Base-by-base conservation (phyloP, 2,329 filamentous ascomycete species). In the Sphaerulina populicola region DNA sequence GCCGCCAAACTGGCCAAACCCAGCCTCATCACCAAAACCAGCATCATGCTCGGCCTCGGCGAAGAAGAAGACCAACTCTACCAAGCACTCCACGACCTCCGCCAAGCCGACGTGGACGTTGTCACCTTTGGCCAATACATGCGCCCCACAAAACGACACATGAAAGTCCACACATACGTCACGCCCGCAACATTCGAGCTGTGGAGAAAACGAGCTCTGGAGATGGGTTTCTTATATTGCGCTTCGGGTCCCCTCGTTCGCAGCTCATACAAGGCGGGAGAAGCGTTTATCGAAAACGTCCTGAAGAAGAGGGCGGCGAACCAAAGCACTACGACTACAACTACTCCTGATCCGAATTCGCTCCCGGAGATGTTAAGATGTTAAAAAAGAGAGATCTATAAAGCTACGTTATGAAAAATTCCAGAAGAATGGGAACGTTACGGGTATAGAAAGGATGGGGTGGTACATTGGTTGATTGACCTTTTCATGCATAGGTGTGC, bases 71-170 rank as follows among this genome's bases (percentile, higher is more conserved):
- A 86, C 14, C 86, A 97, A 71, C 70, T 98, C 1, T 85, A 82
- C 79, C 80, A 86, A 57, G 81, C 91, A 0, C 71, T 97, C 53
- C 79, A 76, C 81, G 87, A 94, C 68, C 78, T 98, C 10, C 80
- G 93, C 52, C 83, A 83, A 58, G 79, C 82, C 52, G 75, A 86
- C 54, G 90, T 96, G 41, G 93, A 98, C 62, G 88, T 98, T 10
- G 89, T 98, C 52, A 98, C 93, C 0, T 98, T 98, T 61, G 93
- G 93, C n/a, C 93, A 98, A 74, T 98, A 98, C 75, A 98, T 98
- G 93, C 87, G 91, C 9, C 93, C 93, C 1, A 98, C 93, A 4
- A 98, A 97, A 77, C 81, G 91, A 40, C 93, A 98, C 69, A 91
- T 98, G 81, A 85, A 94, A 69, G 93, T 98, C 30, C 86, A 94